Base-by-base conservation (phyloP, 2,329 filamentous ascomycete genomes). In the Aspergillus carbonarius region DNA sequence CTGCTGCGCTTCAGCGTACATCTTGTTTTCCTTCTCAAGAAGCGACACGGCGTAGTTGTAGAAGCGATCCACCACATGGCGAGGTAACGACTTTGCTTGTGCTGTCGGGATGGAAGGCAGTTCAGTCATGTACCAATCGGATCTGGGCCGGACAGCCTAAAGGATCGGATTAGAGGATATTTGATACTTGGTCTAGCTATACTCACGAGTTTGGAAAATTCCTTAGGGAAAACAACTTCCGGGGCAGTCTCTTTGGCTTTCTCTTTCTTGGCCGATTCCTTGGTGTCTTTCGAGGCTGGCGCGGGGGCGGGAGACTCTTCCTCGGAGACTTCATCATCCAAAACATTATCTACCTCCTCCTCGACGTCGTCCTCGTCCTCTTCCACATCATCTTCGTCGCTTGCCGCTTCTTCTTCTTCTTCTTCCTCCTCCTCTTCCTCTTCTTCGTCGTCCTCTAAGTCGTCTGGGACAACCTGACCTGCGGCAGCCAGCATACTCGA, bases 1-100 rank as follows among this genome's bases (percentile, higher is more conserved):
- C 65, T 91, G 82, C 64, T 91, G 84, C 40, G 83, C 88, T 25
- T 86, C 85, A 56, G 83, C 83, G 77, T 97, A 99, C 48, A 85
- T 81, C 40, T 85, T 82, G 61, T 89, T 89, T 71, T 99, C 95
- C 25, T 86, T 82, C 55, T 96, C 88, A 18, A 98, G 79, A 6
- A 98, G 81, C 9, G 83, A 81, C 61, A 86, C 85, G 3, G 92
- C 92, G 73, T 96, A 87, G 13, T 86, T 78, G 54, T 76, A 79
- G n/a, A 88, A 72, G 48, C 82, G 82, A 46, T 86, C 81, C 59
- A 88, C 74, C 18, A 85, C 70, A 59, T 81, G 76, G 42, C 79
- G 80, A 47, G 84, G 79, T 35, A 83, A 76, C 25, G 75, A 70
- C 37, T 76, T 74, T 54, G 77, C 74, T 47, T 79, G 73, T 64